Base-by-base conservation (phyloP, 768 basidiomycete species). In the Lactarius indigo region DNA sequence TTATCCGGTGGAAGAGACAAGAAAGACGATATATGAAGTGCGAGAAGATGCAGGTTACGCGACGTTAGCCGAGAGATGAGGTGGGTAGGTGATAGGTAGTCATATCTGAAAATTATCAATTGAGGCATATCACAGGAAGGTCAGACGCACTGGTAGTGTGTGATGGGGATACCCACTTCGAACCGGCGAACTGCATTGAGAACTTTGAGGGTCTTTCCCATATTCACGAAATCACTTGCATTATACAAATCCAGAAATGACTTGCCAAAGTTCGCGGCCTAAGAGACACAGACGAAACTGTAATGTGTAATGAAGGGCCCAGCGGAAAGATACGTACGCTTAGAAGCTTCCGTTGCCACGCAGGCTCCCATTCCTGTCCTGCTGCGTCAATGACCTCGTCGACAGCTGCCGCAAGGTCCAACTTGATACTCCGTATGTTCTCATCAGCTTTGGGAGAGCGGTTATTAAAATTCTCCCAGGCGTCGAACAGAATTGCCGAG, bases 181-280 rank as follows among this genome's bases (percentile, higher is more conserved):
- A 90, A 94, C 75, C 86, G 90, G 59, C 95, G 85, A 37, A 96
- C 90, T 10, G 95, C 94, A 73, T 98, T 98, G 37, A 98, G 79
- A 44, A 99, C 96, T 74, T 96, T 94, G 30, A 99, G 82, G 1
- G 88, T 88, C 75, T 95, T 91, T 0, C 94, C 95, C 90, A 97
- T 94, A 57, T 87, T 83, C 37, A 98, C 87, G 71, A 97, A 96
- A 73, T 97, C 94, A 0, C 86, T 87, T 5, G 96, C 92, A 74
- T 98, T 92, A 74, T 94, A 91, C 31, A 94, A 82, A 74, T 98
- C 97, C 69, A 99, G 77, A 74, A 95, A 99, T 0, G 93, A 90
- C 67, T 94, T 86, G 1, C 96, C 97, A 73, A 96, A 98, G 74
- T 95, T 95, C 9, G 96, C 96, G n/a, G 96, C 94, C 92, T 96